Evolutionary conservation across 2,329 filamentous ascomycete species (phyloP).

Genomic region (Verticillium nubilum): DNA sequence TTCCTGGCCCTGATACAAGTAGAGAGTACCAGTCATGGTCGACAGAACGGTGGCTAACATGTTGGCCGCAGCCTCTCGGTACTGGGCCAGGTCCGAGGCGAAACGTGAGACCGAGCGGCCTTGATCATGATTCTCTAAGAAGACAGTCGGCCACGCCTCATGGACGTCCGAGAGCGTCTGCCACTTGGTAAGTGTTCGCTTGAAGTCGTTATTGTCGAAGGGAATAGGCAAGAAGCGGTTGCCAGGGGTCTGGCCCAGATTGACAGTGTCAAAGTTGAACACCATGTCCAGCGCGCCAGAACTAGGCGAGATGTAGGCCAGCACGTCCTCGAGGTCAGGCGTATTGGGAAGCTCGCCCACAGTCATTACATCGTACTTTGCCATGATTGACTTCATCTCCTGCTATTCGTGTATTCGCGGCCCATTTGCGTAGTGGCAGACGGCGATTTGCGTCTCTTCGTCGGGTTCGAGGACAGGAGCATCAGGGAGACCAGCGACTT

Average conservation of each 20-base stretch:
- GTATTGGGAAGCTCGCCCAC: conserved; percentile 61
- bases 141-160: conserved; percentile 55
- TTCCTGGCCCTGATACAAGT: conserved; percentile 64
- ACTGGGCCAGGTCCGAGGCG: conserved; percentile 40
- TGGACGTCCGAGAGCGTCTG: neutral
- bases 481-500: conserved; percentile 48
- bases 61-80: conserved; percentile 46
- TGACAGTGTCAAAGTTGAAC: conserved; percentile 55
- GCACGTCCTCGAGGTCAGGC: conserved; percentile 44
- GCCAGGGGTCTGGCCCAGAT: conserved; percentile 33
- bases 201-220: neutral
- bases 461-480: conserved; percentile 38
- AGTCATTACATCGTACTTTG: conserved; percentile 54
- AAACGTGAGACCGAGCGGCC: conserved; percentile 52
- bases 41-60: conserved; percentile 51
- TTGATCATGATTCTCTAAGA: conserved; percentile 63
- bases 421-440: conserved; percentile 50
- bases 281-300: conserved; percentile 57
- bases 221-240: neutral
- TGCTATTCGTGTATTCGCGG: conserved; percentile 57
- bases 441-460: conserved; percentile 38
- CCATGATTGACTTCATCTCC: conserved; percentile 53
- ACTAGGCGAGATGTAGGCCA: conserved; percentile 47
- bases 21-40: conserved; percentile 54
- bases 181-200: neutral